phyloP scores from a whole-genome alignment of 2,329 filamentous ascomycete genomes.

The Hypomyces rosellus region DNA sequence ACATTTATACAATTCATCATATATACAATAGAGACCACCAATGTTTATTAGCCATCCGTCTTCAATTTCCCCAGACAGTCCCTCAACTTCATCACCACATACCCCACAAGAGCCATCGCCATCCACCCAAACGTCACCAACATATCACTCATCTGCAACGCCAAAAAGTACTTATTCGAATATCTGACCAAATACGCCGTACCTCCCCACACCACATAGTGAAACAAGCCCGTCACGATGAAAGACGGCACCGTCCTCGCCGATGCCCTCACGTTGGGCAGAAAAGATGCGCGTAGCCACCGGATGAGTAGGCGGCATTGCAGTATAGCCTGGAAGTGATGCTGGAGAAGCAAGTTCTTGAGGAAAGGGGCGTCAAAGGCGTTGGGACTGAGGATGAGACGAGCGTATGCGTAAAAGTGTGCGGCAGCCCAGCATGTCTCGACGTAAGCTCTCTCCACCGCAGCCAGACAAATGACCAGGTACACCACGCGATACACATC shows the following conservation, averaged over 20 bases:
- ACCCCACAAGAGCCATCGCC: constrained; percentile 21
- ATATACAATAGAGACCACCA: too few relatives aligned
- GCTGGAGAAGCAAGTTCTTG: constrained; percentile 8
- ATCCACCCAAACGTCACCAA: constrained; percentile 19
- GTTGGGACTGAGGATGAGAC: constrained; percentile 13
- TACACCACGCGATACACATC: constrained; percentile 13
- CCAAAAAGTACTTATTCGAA: constrained; percentile 32
- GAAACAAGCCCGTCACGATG: constrained; percentile 6
- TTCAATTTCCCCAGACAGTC: too few relatives aligned
- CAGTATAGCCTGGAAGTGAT: constrained; percentile 10
- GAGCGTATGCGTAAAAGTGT: constrained; percentile 20
- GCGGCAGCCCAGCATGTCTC: constrained; percentile 22
- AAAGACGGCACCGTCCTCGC: not conserved
- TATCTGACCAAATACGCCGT: constrained; percentile 25
- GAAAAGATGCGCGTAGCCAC: constrained; percentile 9
- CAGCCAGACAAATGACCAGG: constrained; percentile 21
- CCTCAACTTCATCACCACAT: constrained; percentile 3
- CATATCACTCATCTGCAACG: constrained; percentile 32
- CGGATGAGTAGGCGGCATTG: constrained; percentile 17
- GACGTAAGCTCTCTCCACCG: constrained; percentile 24
- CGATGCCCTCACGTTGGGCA: constrained; percentile 7
- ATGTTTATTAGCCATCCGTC: too few relatives aligned
- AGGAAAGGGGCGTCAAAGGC: constrained; percentile 11
- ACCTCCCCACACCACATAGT: constrained; percentile 10
- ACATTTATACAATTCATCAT: too few relatives aligned